Evolutionary conservation across 768 basidiomycete genomes (phyloP), one percentile per base, ranked within the genome.

Genomic region (Suillus discolor): DNA sequence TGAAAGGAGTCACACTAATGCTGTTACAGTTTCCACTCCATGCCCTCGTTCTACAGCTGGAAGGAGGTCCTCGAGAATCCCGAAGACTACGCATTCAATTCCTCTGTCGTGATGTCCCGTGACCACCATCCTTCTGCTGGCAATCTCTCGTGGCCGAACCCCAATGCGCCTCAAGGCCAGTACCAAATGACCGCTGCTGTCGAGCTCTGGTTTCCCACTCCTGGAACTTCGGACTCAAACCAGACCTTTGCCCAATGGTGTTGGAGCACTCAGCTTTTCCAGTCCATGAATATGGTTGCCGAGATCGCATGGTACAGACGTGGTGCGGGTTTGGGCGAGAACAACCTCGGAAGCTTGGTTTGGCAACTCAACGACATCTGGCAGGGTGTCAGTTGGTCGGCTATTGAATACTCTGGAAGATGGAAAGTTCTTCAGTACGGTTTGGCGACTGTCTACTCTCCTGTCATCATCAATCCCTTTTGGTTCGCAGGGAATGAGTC

Each of bases 191-290:
- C 82, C 0, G 66, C 70, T 20, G 85, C 80, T 3, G 86, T 86
- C 47, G 79, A 85, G 65, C 68, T 78, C n/a, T 87, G 85, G 85
- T 80, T 87, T 16, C 85, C 86, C 1, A 83, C 81, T 0, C 86
- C 86, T 3, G 73, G 72, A 16, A 84, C 82, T 1, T 66, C 79
- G 20, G 78, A 85, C 69, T 64, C 80, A 23, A 86, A 88, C 65
- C 82, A 85, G 69, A 87, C 86, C 0, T 87, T 88, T 71, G 83
- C 86, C 0, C 85, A 87, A 70, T 87, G 86, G 86, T 87, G 84
- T 73, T 88, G 81, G 78, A 85, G 84, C 72, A 87, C 86, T 4
- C 87, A 87, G 68, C 68, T 87, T 23, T 87, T 87, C 82, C 87
- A 87, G 68, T 77, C 83, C 23, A 81, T 87, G 80, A 82, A 83